phyloP scores from a whole-genome alignment of 257 asterid species.

The Solanum peruvianum region DNA sequence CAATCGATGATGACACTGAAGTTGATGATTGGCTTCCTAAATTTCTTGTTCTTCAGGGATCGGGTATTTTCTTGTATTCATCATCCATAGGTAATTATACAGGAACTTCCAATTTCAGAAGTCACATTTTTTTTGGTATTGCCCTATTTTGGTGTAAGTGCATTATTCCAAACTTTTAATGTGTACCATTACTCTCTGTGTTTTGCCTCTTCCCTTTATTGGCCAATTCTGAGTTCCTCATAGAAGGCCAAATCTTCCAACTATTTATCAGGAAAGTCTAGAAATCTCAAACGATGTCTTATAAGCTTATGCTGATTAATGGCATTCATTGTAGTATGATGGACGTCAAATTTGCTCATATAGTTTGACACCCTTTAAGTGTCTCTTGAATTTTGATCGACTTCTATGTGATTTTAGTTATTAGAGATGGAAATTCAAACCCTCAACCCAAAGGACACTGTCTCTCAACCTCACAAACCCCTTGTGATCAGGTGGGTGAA shows the following conservation, averaged over 20 bases:
- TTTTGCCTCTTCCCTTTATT: not conserved
- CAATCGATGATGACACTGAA: constrained; percentile 62
- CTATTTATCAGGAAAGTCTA: not conserved
- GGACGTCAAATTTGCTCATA: not conserved
- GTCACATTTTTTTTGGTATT: not conserved
- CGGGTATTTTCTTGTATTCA: constrained; percentile 55
- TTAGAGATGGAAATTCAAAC: not conserved
- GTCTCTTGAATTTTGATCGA: not conserved
- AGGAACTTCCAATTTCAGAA: not conserved
- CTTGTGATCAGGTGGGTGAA: not conserved
- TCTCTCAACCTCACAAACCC: not conserved
- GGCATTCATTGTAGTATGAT: not conserved
- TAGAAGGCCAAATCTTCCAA: not conserved
- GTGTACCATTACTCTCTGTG: not conserved
- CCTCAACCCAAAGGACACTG: not conserved
- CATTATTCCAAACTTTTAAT: not conserved
- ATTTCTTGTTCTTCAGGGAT: constrained; percentile 81
- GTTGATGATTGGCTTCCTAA: constrained; percentile 97
- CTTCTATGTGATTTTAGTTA: not conserved
- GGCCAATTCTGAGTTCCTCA: not conserved
- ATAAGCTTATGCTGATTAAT: not conserved
- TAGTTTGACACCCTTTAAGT: not conserved
- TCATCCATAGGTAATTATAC: constrained; percentile 49
- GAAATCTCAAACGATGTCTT: not conserved
- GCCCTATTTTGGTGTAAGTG: not conserved